Evolutionary conservation across 495 filamentous ascomycete species (phyloP).

Genomic region (Cercophora scortea): DNA sequence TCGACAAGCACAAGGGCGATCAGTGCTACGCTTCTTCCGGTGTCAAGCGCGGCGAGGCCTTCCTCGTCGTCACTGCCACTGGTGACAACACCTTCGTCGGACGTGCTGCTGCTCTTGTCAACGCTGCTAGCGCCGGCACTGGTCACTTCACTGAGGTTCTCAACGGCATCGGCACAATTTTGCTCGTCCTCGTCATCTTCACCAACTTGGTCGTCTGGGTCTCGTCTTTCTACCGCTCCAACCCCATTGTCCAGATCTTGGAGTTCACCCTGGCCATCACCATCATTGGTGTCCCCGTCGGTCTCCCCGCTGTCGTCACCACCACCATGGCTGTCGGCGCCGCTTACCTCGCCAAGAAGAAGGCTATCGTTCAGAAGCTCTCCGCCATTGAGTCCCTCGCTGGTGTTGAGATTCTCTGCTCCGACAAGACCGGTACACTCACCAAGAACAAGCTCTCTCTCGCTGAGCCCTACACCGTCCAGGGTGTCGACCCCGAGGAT

Average conservation of each 20-base stretch:
- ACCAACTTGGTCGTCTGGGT: conserved; percentile 80
- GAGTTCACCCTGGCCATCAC: conserved; percentile 81
- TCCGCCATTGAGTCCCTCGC: conserved; percentile 91
- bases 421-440: conserved; percentile 91
- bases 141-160: conserved; percentile 89
- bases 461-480: conserved; percentile 72
- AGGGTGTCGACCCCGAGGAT: conserved; percentile 70
- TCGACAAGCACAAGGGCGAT: conserved; percentile 77
- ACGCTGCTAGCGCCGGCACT: conserved; percentile 56
- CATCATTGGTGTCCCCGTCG: conserved; percentile 91
- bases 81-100: conserved; percentile 87
- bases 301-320: conserved; percentile 91
- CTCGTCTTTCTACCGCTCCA: conserved; percentile 78
- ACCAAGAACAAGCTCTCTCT: conserved; percentile 91
- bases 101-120: conserved; percentile 78
- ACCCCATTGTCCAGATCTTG: conserved; percentile 64
- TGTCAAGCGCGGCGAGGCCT: conserved; percentile 83
- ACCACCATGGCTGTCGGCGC: conserved; percentile 96
- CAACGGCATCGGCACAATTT: conserved; percentile 75
- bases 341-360: conserved; percentile 87
- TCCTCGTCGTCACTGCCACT: conserved; percentile 71
- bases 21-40: conserved; percentile 75
- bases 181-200: conserved; percentile 72
- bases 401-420: conserved; percentile 94
- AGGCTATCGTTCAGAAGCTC: conserved; percentile 94